A percentile compares a stretch with the other conserved stretches of the same genome.
phyloP scores from a whole-genome alignment of 1,139 yeast species.

The Casaregolazyma suthepensis region DNA sequence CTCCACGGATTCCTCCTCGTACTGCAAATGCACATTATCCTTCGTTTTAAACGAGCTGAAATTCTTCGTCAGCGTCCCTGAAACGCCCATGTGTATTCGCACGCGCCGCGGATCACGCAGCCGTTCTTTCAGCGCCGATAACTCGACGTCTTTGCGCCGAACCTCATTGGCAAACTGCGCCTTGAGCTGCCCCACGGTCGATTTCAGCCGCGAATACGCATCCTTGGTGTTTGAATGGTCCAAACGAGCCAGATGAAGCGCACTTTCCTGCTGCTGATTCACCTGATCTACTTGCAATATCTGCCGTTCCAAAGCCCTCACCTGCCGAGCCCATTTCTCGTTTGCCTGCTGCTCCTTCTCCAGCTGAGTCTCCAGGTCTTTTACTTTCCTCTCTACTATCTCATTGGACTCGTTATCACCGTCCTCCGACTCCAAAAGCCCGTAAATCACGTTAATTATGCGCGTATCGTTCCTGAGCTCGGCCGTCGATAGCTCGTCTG shows the following conservation, averaged over 20 bases:
- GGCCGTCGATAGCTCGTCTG: not conserved
- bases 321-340: constrained; percentile 12
- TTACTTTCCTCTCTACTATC: constrained; percentile 7
- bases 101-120: constrained; percentile 19
- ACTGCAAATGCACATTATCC: not conserved
- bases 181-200: constrained; percentile 16
- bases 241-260: constrained; percentile 12
- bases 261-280: constrained; percentile 14
- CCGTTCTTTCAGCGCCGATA: constrained; percentile 22
- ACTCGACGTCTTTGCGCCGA: constrained; percentile 25
- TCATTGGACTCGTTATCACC: constrained; percentile 19
- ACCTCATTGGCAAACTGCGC: constrained; percentile 26
- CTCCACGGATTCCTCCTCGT: not conserved
- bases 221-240: constrained; percentile 8
- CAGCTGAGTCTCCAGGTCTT: constrained; percentile 16
- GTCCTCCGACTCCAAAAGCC: constrained; percentile 25
- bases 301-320: constrained; percentile 17
- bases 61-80: constrained; percentile 21
- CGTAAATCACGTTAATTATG: constrained; percentile 25
- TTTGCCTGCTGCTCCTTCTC: constrained; percentile 10
- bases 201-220: constrained; percentile 10
- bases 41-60: constrained; percentile 18
- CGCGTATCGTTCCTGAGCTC: constrained; percentile 20
- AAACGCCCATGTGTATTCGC: constrained; percentile 19
- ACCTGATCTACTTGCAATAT: constrained; percentile 11